Evolutionary conservation across 176 grass and related monocot genomes (phyloP).

Genomic region (Cymbopogon citratus): DNA sequence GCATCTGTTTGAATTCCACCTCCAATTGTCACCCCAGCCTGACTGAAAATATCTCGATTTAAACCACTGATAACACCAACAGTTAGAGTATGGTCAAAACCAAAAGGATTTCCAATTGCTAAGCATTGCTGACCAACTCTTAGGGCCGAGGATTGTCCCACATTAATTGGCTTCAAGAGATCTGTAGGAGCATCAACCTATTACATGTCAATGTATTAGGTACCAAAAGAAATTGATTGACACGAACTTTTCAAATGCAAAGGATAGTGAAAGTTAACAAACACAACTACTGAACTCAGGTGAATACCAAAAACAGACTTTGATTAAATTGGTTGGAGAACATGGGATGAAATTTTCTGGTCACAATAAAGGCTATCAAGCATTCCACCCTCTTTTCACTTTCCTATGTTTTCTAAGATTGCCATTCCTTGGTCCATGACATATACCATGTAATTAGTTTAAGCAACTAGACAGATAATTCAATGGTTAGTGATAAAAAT

Average conservation of each 20-base stretch:
- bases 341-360: neutral
- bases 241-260: neutral
- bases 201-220: slow-evolving; percentile 28
- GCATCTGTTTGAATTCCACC: slow-evolving; percentile 97
- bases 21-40: slow-evolving; percentile 89
- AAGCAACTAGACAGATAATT: neutral
- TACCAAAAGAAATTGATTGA: neutral
- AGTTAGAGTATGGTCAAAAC: slow-evolving; percentile 93
- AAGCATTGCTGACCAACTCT: slow-evolving; percentile 97
- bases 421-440: neutral
- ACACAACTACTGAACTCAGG: slow-evolving; percentile 9
- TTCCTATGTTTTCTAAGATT: neutral
- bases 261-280: neutral
- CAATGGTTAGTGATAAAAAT: neutral
- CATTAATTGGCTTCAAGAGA: slow-evolving; percentile 79
- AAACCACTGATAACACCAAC: slow-evolving; percentile 94
- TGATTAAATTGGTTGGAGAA: neutral
- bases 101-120: slow-evolving; percentile 97
- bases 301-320: neutral
- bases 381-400: neutral
- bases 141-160: slow-evolving; percentile 66
- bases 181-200: slow-evolving; percentile 78
- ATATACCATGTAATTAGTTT: neutral
- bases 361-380: neutral
- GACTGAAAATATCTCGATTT: slow-evolving; percentile 93